Conservation (phyloP, 2,329 filamentous ascomycete genomes). For the Penicillium paneum region DNA sequence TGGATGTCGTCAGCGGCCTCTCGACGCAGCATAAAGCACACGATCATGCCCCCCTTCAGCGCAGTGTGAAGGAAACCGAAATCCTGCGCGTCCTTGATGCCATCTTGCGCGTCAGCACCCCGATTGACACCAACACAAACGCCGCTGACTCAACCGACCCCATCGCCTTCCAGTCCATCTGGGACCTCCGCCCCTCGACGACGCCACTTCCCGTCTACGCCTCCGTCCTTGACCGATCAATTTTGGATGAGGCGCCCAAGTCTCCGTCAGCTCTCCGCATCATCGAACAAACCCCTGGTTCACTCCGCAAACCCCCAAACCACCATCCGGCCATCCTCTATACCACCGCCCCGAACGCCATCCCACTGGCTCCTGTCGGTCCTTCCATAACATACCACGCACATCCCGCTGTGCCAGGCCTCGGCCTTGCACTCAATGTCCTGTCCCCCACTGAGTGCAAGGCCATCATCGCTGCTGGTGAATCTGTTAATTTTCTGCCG, state of each 20-base stretch:
- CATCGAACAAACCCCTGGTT: constrained; percentile 60
- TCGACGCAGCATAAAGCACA: constrained; percentile 53
- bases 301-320: constrained; percentile 64
- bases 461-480: constrained; percentile 64
- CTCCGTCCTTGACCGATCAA: constrained; percentile 58
- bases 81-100: constrained; percentile 62
- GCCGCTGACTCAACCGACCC: constrained; percentile 42
- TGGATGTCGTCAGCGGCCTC: constrained; percentile 66
- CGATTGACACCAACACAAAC: constrained; percentile 49
- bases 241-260: constrained; percentile 42
- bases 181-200: constrained; percentile 55
- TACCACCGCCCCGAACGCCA: constrained; percentile 56
- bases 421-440: constrained; percentile 59
- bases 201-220: constrained; percentile 50
- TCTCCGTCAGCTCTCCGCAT: constrained; percentile 47
- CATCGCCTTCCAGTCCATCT: constrained; percentile 58
- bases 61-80: constrained; percentile 49
- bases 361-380: constrained; percentile 48
- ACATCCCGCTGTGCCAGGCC: constrained; percentile 62
- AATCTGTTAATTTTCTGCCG: constrained; percentile 63
- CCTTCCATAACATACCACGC: constrained; percentile 54
- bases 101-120: constrained; percentile 61
- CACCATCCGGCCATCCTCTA: constrained; percentile 65
- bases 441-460: constrained; percentile 61
- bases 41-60: constrained; percentile 16